Evolutionary conservation across 345 rosid species (phyloP).

Genomic region (Moringa oleifera): DNA sequence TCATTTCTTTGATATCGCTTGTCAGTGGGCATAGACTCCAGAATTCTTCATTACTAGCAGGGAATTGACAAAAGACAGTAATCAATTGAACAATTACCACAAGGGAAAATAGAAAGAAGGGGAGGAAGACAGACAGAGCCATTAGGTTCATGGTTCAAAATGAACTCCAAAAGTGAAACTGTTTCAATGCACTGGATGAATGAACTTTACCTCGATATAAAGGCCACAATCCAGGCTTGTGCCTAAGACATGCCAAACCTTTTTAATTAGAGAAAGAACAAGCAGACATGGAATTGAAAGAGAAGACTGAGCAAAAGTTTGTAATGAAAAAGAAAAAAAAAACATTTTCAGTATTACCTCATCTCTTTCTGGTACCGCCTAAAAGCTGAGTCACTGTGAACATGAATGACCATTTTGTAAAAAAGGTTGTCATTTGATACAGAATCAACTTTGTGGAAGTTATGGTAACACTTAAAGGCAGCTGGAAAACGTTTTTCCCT

Average conservation of each 20-base stretch:
- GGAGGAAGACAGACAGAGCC: not conserved
- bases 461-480: conserved; percentile 87
- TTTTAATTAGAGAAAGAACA: conserved; percentile 7
- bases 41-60: too few species aligned
- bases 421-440: conserved; percentile 65
- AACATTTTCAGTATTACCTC: too few species aligned
- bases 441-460: conserved; percentile 62
- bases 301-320: not conserved
- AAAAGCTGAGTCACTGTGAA: conserved; percentile 75
- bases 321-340: not conserved
- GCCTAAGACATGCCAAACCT: conserved; percentile 40
- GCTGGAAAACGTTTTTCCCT: conserved; percentile 72
- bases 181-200: not conserved
- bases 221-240: conserved; percentile 85
- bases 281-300: not conserved
- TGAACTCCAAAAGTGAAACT: not conserved
- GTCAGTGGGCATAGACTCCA: too few species aligned
- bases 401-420: conserved; percentile 92
- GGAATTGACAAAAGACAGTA: not conserved
- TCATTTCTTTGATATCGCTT: too few species aligned
- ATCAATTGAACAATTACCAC: not conserved
- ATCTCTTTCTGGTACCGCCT: conserved; percentile 92
- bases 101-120: not conserved
- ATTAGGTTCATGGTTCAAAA: not conserved
- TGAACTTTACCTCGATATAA: conserved; percentile 78